Conservation (phyloP, 2,329 filamentous ascomycete genomes). For the Neocucurbitaria cava region DNA sequence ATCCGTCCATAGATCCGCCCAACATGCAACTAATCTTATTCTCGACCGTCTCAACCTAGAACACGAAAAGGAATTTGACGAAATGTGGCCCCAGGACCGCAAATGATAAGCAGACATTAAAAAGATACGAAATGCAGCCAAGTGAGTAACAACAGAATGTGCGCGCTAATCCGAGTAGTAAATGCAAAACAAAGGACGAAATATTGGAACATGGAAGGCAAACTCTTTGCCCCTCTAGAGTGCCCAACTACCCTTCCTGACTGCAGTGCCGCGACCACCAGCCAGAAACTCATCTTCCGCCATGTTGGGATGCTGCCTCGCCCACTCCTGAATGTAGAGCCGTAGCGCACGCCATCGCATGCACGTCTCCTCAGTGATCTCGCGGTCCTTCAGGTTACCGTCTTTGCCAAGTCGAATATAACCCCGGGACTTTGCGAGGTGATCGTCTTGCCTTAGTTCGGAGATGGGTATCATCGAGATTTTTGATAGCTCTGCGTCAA, state of each 20-base stretch:
- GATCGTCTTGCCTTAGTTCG: slow-evolving; percentile 76
- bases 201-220: neutral
- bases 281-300: slow-evolving; percentile 33
- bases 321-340: slow-evolving; percentile 88
- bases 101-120: neutral
- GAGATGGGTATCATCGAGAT: slow-evolving; percentile 74
- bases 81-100: neutral
- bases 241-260: slow-evolving; percentile 58
- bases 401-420: slow-evolving; percentile 69
- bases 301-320: slow-evolving; percentile 80
- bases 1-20: neutral
- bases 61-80: slow-evolving; percentile 5
- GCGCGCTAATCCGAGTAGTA: slow-evolving; percentile 28
- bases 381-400: slow-evolving; percentile 57
- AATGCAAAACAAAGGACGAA: slow-evolving; percentile 9
- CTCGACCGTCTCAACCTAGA: neutral
- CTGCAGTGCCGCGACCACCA: slow-evolving; percentile 52
- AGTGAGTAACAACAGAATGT: slow-evolving; percentile 4
- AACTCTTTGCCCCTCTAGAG: slow-evolving; percentile 15
- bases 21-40: neutral
- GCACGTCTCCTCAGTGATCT: slow-evolving; percentile 62
- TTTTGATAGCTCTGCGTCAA: slow-evolving; percentile 83
- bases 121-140: slow-evolving; percentile 1
- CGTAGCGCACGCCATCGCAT: slow-evolving; percentile 84
- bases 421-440: slow-evolving; percentile 68